phyloP scores from a whole-genome alignment of 805 yeast species.

The Tetrapisispora taiwanensis region DNA sequence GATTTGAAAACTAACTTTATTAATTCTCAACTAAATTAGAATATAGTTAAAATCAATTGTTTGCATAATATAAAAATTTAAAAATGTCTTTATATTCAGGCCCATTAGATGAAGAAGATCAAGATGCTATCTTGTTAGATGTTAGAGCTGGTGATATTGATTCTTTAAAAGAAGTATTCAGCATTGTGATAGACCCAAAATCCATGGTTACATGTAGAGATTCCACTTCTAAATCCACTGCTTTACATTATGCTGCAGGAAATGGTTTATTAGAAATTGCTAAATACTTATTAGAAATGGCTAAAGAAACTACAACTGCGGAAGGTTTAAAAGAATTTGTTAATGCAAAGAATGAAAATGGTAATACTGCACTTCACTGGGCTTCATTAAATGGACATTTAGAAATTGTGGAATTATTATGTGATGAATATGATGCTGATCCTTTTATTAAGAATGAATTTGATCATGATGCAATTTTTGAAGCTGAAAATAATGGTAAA shows the following conservation, averaged over 20 bases:
- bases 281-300: constrained; percentile 43
- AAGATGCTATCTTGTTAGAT: constrained; percentile 70
- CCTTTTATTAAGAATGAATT: constrained; percentile 66
- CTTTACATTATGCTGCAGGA: constrained; percentile 92
- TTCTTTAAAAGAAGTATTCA: constrained; percentile 56
- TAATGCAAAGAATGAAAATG: constrained; percentile 57
- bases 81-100: constrained; percentile 23
- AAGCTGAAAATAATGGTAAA: constrained; percentile 73
- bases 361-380: constrained; percentile 96
- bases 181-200: constrained; percentile 41
- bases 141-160: constrained; percentile 85
- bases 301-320: constrained; percentile 22
- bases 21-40: not conserved
- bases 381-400: constrained; percentile 84
- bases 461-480: constrained; percentile 77
- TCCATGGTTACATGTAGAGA: constrained; percentile 44
- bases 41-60: not conserved
- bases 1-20: too few relatives aligned
- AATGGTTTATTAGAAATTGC: constrained; percentile 77
- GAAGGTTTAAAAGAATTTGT: constrained; percentile 39
- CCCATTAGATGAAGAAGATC: constrained; percentile 56
- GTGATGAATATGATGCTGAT: constrained; percentile 70
- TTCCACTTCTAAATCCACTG: constrained; percentile 55
- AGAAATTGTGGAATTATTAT: constrained; percentile 54
- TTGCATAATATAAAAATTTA: too few relatives aligned